Evolutionary conservation across 2,329 filamentous ascomycete genomes (phyloP).

Genomic region (Aspergillus pseudotamarii): DNA sequence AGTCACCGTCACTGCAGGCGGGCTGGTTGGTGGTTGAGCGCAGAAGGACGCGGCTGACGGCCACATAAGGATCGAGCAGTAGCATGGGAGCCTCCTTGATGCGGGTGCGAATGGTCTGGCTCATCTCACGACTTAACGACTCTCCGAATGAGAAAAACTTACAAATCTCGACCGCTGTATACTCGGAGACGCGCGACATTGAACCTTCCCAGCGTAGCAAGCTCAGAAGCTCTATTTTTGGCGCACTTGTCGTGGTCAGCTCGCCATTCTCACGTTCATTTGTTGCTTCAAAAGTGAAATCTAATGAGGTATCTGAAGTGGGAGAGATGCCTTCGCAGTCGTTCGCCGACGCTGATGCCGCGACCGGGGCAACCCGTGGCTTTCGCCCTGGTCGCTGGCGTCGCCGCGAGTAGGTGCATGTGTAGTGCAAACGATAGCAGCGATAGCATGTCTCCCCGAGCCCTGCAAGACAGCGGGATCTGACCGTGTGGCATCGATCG

Average conservation of each 20-base stretch:
- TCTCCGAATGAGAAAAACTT: slow-evolving; percentile 1
- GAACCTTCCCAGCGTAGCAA: background rate
- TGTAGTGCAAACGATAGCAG: slow-evolving; percentile 4
- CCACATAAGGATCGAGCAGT: background rate
- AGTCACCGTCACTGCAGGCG: background rate
- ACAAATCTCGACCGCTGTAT: background rate
- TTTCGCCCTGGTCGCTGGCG: slow-evolving; percentile 3
- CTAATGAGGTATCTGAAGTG: background rate
- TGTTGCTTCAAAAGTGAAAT: background rate
- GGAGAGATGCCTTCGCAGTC: background rate
- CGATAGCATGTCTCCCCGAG: slow-evolving; percentile 3
- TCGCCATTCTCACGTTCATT: background rate
- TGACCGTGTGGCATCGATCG: slow-evolving; percentile 1
- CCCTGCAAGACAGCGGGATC: slow-evolving; percentile 1
- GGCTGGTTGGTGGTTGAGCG: background rate
- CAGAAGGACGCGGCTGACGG: slow-evolving; percentile 1
- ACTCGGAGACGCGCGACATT: background rate
- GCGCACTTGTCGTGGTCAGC: background rate
- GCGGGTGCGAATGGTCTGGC: background rate
- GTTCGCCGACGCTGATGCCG: background rate
- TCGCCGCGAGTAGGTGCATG: background rate
- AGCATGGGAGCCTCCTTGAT: background rate
- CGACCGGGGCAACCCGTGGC: background rate
- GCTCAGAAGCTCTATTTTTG: background rate
- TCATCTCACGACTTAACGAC: background rate